Percentiles rank a stretch among this genome's conserved stretches.
Evolutionary conservation across 225 moss, liverwort and hornwort genomes (phyloP).

Genomic region (Thuidium tamariscinum): DNA sequence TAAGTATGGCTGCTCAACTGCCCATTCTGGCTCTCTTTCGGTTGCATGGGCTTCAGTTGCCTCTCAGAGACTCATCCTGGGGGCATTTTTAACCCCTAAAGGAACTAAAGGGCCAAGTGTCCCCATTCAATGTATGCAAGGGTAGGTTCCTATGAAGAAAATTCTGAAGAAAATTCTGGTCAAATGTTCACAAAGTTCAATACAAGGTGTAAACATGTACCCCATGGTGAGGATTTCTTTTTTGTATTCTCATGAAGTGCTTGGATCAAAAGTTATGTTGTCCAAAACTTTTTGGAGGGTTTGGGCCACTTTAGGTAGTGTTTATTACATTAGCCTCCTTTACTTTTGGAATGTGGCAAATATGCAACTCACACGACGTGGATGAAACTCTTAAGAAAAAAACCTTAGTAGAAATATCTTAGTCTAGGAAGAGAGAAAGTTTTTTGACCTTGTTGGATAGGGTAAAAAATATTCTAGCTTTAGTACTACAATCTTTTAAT

Average conservation of each 20-base stretch:
- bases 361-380: neutral
- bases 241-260: rapidly evolving
- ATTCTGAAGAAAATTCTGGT: too few species aligned
- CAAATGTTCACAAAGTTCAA: neutral
- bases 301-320: rapidly evolving
- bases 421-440: neutral
- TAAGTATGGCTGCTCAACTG: neutral
- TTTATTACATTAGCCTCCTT: rapidly evolving
- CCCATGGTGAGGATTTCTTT: rapidly evolving
- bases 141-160: neutral
- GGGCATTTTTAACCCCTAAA: neutral
- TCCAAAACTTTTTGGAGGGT: rapidly evolving
- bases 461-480: too few species aligned
- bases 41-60: neutral
- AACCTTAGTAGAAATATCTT: too few species aligned
- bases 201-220: neutral
- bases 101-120: neutral
- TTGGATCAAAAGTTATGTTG: rapidly evolving
- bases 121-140: rapidly evolving
- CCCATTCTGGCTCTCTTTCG: neutral
- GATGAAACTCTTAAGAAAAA: too few species aligned
- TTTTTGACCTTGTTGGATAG: rapidly evolving
- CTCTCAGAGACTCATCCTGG: neutral
- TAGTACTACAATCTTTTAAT: too few species aligned
- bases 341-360: neutral